Percentiles rank a stretch among this genome's conserved stretches.
Conservation (phyloP, 768 basidiomycete species). For the Russula sp. region DNA sequence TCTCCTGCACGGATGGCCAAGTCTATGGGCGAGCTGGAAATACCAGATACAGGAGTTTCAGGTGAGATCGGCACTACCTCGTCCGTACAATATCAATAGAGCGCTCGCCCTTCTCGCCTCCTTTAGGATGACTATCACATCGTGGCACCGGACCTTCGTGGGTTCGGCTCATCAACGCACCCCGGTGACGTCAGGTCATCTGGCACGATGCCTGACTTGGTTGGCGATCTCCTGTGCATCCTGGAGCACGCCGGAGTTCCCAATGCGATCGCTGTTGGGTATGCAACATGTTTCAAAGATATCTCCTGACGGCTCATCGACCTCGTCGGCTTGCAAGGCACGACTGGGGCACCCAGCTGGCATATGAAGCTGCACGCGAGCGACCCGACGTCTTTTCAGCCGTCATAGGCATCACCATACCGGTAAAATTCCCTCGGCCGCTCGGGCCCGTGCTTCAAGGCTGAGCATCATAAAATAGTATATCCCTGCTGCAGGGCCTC, state of each 20-base stretch:
- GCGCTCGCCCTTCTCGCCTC: neutral
- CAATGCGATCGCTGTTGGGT: conserved; percentile 60
- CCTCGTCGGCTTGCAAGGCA: conserved; percentile 37
- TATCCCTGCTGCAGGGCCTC: conserved; percentile 44
- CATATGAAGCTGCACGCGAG: conserved; percentile 61
- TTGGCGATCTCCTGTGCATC: conserved; percentile 57
- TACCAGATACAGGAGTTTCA: conserved; percentile 62
- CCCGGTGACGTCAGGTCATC: conserved; percentile 55
- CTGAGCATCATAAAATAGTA: conserved; percentile 41
- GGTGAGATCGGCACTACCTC: conserved; percentile 28
- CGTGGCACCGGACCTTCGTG: conserved; percentile 56
- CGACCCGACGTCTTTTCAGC: conserved; percentile 57
- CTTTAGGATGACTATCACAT: conserved; percentile 52
- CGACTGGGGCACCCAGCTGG: conserved; percentile 66
- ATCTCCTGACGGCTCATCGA: neutral
- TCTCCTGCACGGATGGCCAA: conserved; percentile 77
- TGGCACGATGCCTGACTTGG: conserved; percentile 52
- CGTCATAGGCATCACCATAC: conserved; percentile 51
- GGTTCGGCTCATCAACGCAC: conserved; percentile 62
- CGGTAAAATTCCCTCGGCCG: conserved; percentile 38
- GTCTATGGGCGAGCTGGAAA: conserved; percentile 69
- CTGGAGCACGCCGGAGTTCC: conserved; percentile 42
- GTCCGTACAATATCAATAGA: too few species aligned
- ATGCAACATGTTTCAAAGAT: neutral
- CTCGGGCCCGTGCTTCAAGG: neutral